Conservation (phyloP, 2,329 filamentous ascomycete genomes). For the Capronia coronata region DNA sequence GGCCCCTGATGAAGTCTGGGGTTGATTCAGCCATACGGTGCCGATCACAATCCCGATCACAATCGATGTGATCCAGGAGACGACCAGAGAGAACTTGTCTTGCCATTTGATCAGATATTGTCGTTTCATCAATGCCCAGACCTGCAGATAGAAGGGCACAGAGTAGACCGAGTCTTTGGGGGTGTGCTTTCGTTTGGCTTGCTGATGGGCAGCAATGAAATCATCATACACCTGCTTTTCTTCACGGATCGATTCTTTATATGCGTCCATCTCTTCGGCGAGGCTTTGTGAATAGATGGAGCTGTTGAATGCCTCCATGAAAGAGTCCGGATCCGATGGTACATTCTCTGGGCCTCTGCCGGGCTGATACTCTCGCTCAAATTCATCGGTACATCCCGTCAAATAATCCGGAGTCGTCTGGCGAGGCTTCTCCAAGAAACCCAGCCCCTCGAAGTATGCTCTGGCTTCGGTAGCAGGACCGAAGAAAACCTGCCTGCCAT, state of each 20-base stretch:
- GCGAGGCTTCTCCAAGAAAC: constrained; percentile 66
- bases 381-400: constrained; percentile 76
- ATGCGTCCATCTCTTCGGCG: constrained; percentile 60
- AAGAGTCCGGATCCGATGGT: constrained; percentile 60
- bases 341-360: constrained; percentile 61
- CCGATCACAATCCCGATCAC: constrained; percentile 72
- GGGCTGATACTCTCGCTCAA: constrained; percentile 67
- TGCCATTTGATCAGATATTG: constrained; percentile 83
- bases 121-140: constrained; percentile 75
- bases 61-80: constrained; percentile 66
- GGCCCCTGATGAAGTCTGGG: constrained; percentile 57
- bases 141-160: constrained; percentile 73
- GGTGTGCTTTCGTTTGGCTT: constrained; percentile 71
- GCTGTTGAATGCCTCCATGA: constrained; percentile 63
- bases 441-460: constrained; percentile 68
- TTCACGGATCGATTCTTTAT: constrained; percentile 57
- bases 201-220: constrained; percentile 66
- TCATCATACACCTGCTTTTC: constrained; percentile 66
- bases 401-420: constrained; percentile 78
- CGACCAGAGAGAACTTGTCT: constrained; percentile 68
- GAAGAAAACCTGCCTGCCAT: constrained; percentile 69
- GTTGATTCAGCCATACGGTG: constrained; percentile 69
- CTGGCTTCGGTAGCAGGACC: constrained; percentile 62
- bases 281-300: constrained; percentile 55
- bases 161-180: constrained; percentile 70